These are phyloP conservation scores for Boletus pseudopeckii DNA, from an alignment of 768 basidiomycete genomes.

Conservation along the genomic window DNA sequence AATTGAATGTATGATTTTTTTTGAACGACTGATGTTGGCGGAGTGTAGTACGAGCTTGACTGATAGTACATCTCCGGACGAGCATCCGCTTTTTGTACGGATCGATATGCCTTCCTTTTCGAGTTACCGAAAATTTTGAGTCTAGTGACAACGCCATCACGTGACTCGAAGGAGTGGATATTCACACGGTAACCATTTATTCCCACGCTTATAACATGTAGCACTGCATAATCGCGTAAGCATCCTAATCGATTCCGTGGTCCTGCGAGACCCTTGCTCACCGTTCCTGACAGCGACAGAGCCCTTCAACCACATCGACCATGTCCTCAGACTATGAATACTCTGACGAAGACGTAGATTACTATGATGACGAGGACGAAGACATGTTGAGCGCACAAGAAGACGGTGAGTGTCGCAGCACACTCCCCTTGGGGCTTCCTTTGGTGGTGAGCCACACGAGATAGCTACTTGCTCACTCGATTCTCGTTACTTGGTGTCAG, in stretches of 20 bases:
- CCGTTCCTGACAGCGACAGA: constrained; percentile 15
- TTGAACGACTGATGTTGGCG: neutral
- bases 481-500: constrained; percentile 23
- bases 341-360: constrained; percentile 64
- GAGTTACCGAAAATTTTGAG: constrained; percentile 18
- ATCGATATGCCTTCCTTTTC: constrained; percentile 30
- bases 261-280: constrained; percentile 14
- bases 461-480: constrained; percentile 18
- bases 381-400: constrained; percentile 60
- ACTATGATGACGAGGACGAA: constrained; percentile 72
- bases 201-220: constrained; percentile 12
- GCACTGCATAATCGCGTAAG: constrained; percentile 26
- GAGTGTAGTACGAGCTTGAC: constrained; percentile 10
- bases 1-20: neutral
- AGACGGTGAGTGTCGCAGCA: constrained; percentile 38
- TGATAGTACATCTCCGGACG: constrained; percentile 18
- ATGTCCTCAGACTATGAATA: constrained; percentile 69
- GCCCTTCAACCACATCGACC: constrained; percentile 9
- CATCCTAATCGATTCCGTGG: constrained; percentile 28
- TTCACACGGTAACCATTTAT: constrained; percentile 1
- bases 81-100: constrained; percentile 20
- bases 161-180: neutral
- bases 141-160: constrained; percentile 8
- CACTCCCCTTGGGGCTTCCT: constrained; percentile 7
- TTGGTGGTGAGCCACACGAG: constrained; percentile 22